These are phyloP conservation scores for Vitellaria paradoxa DNA, from an alignment of 179 eudicot species.

Conservation along the genomic window DNA sequence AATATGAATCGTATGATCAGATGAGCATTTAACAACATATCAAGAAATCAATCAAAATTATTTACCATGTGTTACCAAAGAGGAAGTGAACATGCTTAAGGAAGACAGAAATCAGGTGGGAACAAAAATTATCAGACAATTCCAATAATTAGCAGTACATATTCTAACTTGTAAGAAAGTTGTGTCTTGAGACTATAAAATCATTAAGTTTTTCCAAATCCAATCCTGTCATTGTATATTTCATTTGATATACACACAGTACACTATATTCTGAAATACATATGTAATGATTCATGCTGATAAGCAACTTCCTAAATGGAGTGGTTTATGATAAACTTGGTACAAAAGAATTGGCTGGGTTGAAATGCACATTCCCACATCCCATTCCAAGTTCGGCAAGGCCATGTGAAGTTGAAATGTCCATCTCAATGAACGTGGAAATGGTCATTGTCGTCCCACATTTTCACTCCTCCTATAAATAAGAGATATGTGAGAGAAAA, in stretches of 20 bases:
- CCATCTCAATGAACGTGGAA: no score
- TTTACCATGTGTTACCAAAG: not conserved
- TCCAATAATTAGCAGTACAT: not conserved
- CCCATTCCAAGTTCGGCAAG: no score
- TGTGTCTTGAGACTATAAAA: not conserved
- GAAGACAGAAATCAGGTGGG: not conserved
- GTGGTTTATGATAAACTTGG: no score
- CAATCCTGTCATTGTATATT: not conserved
- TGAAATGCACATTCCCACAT: no score
- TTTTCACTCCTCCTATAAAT: no score
- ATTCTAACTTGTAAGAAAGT: no score
- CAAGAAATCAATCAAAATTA: not conserved
- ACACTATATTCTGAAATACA: not conserved
- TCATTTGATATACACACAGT: not conserved
- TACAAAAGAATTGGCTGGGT: no score
- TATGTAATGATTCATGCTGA: not conserved
- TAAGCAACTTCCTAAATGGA: not conserved
- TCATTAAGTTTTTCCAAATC: not conserved
- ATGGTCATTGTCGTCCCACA: no score
- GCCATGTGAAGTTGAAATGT: no score
- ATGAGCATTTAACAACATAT: conserved; percentile 2
- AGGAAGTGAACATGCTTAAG: not conserved
- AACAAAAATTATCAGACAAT: not conserved
- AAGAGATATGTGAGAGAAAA: no score
- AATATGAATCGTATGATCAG: not conserved